Conservation (phyloP, 1,139 yeast genomes). For the Suhomyces bribrorum region DNA sequence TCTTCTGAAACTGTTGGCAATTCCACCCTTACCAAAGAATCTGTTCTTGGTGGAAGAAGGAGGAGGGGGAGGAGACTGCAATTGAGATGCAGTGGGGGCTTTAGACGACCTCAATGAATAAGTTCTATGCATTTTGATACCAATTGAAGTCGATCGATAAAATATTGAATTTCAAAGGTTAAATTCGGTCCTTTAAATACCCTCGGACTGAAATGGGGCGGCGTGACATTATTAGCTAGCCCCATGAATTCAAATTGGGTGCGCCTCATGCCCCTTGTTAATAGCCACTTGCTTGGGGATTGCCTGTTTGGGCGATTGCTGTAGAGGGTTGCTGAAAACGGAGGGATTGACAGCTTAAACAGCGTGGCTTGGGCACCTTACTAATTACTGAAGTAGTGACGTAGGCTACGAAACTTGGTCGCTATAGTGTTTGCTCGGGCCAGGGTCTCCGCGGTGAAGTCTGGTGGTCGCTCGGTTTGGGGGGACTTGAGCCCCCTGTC, state of each 20-base stretch:
- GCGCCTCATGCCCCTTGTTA: slow-evolving; percentile 12
- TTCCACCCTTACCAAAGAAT: slow-evolving; percentile 89
- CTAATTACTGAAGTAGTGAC: no score
- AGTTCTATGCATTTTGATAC: slow-evolving; percentile 85
- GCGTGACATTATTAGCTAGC: slow-evolving; percentile 12
- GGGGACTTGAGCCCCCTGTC: background rate
- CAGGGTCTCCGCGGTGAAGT: background rate
- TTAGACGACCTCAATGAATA: slow-evolving; percentile 92
- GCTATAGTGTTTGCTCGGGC: background rate
- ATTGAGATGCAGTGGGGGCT: slow-evolving; percentile 96
- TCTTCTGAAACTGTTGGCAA: slow-evolving; percentile 79
- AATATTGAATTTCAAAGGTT: background rate
- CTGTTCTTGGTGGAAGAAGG: slow-evolving; percentile 81
- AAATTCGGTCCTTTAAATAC: slow-evolving; percentile 9
- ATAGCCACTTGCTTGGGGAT: slow-evolving; percentile 9
- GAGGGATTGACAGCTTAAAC: background rate
- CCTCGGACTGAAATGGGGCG: slow-evolving; percentile 4
- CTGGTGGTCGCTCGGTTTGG: background rate
- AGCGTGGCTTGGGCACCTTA: background rate
- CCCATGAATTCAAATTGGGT: slow-evolving; percentile 11
- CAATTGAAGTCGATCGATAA: background rate
- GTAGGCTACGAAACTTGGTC: background rate
- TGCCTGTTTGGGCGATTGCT: slow-evolving; percentile 10
- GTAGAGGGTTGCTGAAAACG: slow-evolving; percentile 4
- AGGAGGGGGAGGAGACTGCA: slow-evolving; percentile 93